Percentiles rank a stretch among this genome's conserved stretches.
phyloP scores from a whole-genome alignment of 257 asterid genomes.

The Solanum commersonii region DNA sequence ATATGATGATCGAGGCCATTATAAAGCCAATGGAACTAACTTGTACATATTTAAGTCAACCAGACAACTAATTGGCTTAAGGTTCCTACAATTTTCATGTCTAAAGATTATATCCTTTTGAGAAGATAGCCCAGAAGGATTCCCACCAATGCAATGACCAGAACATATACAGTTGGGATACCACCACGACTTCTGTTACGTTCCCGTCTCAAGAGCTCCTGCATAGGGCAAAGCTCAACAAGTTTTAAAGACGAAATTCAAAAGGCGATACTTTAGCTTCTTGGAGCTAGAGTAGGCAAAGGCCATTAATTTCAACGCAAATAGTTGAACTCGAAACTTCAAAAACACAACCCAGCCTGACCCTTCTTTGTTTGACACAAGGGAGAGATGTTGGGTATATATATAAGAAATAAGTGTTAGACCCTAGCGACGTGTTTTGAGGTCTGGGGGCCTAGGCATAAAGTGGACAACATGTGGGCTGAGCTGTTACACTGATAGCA shows the following conservation, averaged over 20 bases:
- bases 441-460: not conserved
- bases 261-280: not conserved
- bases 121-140: constrained; percentile 66
- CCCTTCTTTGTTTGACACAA: not conserved
- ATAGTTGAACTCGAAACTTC: not conserved
- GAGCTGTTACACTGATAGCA: not conserved
- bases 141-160: constrained; percentile 60
- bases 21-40: constrained; percentile 29
- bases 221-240: constrained; percentile 6
- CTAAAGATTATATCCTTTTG: constrained; percentile 40
- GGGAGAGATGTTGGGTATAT: not conserved
- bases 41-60: constrained; percentile 26
- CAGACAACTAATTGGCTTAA: constrained; percentile 24
- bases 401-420: not conserved
- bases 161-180: constrained; percentile 51
- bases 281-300: not conserved
- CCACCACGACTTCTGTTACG: constrained; percentile 47
- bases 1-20: constrained; percentile 29
- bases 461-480: not conserved
- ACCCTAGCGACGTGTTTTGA: not conserved
- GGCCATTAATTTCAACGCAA: not conserved
- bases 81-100: constrained; percentile 31
- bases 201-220: constrained; percentile 71
- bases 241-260: not conserved
- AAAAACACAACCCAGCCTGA: not conserved